Base-by-base conservation (phyloP, 371 early-diverging fungal genomes). In the Capniomyces stellatus region DNA sequence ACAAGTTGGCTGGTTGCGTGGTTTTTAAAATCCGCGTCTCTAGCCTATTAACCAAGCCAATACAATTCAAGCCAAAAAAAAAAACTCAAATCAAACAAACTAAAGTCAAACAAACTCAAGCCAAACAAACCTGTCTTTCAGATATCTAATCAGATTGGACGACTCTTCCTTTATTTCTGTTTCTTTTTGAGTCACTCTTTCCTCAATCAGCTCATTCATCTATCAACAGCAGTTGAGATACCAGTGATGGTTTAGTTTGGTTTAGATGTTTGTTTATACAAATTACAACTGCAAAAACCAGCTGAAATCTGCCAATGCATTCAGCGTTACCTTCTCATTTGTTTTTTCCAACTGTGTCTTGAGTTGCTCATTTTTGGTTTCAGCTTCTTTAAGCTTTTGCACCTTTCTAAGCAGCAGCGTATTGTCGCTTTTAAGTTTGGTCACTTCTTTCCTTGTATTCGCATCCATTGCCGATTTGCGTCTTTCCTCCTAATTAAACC, bases 91-190 rank as follows among this genome's bases (percentile, higher is more conserved):
- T n/a, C n/a, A n/a, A n/a, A n/a, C n/a, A n/a, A n/a, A n/a, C n/a
- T n/a, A n/a, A n/a, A n/a, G n/a, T n/a, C n/a, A n/a, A n/a, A n/a
- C n/a, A n/a, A n/a, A n/a, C n/a, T n/a, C n/a, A n/a, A n/a, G n/a
- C n/a, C n/a, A 43, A 0, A 10, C 61, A 48, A 71, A 81, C 82
- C 78, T 77, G 43, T 88, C 85, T 61, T 87, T 89, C 47, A 84
- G 81, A 15, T 80, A 75, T 44, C 74, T 60, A 40, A 89, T 84
- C 56, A 83, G 82, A 44, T 82, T 87, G 28, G 78, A 80, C 51
- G 75, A 74, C 53, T 78, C 78, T 23, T 71, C 68, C 57, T 75
- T 77, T 60, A 83, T 61, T 52, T 87, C 83, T 23, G 65, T 66
- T 50, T 82, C 85, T 35, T 75, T 71, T 50, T 74, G 63, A 2